Evolutionary conservation across 2,329 filamentous ascomycete genomes (phyloP).

Genomic region (Epichloe hybrida): DNA sequence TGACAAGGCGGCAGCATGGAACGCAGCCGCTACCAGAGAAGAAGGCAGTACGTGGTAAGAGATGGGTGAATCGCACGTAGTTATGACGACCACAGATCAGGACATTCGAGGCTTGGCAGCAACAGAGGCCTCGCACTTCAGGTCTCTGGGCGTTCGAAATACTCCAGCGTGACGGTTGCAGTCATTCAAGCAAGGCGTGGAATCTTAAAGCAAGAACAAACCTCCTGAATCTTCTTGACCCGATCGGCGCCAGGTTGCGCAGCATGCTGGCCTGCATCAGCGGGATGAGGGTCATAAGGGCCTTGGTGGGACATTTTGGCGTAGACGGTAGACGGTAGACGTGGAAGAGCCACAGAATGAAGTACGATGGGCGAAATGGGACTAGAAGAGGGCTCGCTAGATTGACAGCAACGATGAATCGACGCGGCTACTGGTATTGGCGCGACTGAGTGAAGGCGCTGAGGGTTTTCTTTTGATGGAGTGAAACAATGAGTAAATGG

Average conservation of each 20-base stretch:
- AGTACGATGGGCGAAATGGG: constrained; percentile 8
- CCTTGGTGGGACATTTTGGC: constrained; percentile 6
- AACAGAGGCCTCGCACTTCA: no score
- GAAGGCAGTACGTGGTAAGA: no score
- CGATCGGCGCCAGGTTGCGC: constrained; percentile 2
- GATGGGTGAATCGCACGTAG: no score
- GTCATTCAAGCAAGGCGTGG: neutral
- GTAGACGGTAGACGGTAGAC: neutral
- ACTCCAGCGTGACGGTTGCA: neutral
- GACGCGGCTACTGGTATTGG: neutral
- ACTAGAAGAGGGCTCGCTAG: constrained; percentile 6
- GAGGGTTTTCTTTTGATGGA: neutral
- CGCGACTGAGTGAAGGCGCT: neutral
- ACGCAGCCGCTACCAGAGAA: no score
- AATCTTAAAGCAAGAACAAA: neutral
- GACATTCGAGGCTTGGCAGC: no score
- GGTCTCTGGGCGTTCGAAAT: no score
- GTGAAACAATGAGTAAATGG: constrained; percentile 9
- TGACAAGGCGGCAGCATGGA: no score
- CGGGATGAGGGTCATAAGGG: constrained; percentile 5
- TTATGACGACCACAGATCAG: no score
- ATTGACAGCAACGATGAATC: neutral
- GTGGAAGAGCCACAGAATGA: neutral
- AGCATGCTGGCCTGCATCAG: constrained; percentile 3
- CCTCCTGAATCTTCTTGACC: constrained; percentile 4